A percentile compares a stretch with the other conserved stretches of the same genome.
Conservation (phyloP, 164 flowering plant species). For the Berberis vulgaris region DNA sequence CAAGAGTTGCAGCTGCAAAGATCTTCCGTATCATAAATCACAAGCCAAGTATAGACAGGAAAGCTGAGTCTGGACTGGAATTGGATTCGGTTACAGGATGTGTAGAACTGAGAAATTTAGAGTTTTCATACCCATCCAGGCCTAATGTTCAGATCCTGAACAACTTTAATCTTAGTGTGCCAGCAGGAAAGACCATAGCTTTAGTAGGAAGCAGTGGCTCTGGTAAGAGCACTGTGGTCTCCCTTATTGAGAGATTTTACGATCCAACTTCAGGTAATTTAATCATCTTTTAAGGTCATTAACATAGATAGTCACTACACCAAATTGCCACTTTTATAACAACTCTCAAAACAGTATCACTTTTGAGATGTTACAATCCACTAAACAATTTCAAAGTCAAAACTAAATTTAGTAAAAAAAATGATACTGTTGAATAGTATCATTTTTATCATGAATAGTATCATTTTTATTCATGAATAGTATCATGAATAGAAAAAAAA, state of each 20-base stretch:
- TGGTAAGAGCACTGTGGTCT: constrained; percentile 87
- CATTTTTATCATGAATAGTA: no score
- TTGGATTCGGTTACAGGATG: constrained; percentile 66
- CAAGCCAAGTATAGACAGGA: constrained; percentile 57
- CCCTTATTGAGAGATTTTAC: constrained; percentile 85
- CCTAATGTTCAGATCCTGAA: constrained; percentile 54
- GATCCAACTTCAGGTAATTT: constrained; percentile 67
- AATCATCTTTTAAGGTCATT: neutral
- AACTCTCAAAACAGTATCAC: no score
- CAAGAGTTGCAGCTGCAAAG: constrained; percentile 88
- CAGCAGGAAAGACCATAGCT: constrained; percentile 84
- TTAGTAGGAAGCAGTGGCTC: constrained; percentile 93
- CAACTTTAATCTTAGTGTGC: constrained; percentile 50
- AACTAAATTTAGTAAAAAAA: no score
- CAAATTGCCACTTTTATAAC: no score
- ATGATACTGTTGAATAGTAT: no score
- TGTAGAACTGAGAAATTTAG: constrained; percentile 63
- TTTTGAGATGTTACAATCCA: no score
- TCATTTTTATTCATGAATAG: no score
- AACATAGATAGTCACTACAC: neutral
- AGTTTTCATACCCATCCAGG: constrained; percentile 74
- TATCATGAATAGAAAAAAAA: no score
- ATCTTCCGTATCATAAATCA: constrained; percentile 73
- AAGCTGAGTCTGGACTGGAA: constrained; percentile 58
- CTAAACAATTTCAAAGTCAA: no score